A percentile compares a stretch with the other conserved stretches of the same genome.
Evolutionary conservation across 331 rosid species (phyloP).

Genomic region (Arachis monticola): DNA sequence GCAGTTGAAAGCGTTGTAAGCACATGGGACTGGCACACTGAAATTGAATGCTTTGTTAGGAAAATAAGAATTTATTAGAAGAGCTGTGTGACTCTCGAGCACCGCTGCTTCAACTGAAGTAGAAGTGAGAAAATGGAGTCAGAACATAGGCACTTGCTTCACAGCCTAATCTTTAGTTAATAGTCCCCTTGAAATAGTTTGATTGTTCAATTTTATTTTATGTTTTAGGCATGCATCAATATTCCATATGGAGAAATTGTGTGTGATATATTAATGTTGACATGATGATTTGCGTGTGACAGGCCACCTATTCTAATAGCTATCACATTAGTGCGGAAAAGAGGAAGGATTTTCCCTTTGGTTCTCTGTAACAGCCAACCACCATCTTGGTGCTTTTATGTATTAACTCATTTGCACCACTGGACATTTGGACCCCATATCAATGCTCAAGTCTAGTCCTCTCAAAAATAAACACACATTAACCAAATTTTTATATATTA

Average conservation of each 20-base stretch:
- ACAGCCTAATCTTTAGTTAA: not conserved
- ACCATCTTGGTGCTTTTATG: conserved; percentile 44
- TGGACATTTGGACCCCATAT: conserved; percentile 40
- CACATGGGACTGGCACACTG: not conserved
- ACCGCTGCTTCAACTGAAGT: not conserved
- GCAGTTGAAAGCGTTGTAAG: not conserved
- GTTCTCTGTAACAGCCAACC: conserved; percentile 41
- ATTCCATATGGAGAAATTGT: not conserved
- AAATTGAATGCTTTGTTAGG: conserved; percentile 34
- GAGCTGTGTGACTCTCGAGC: not conserved
- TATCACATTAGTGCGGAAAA: conserved; percentile 35
- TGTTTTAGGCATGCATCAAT: not conserved
- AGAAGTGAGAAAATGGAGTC: conserved; percentile 26
- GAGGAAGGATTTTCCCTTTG: conserved; percentile 34
- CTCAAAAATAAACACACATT: conserved; percentile 16
- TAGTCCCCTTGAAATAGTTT: not conserved
- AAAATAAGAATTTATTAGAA: conserved; percentile 11
- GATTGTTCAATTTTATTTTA: too few relatives aligned
- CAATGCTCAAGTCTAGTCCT: conserved; percentile 16
- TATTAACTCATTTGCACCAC: conserved; percentile 32
- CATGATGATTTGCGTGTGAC: conserved; percentile 43
- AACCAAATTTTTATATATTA: conserved; percentile 21
- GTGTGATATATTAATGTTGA: too few relatives aligned
- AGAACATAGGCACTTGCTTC: conserved; percentile 11
- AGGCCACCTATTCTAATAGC: conserved; percentile 39